A percentile compares a stretch with the other conserved stretches of the same genome.
These are phyloP conservation scores for Waltergamsia citrina DNA, from an alignment of 2,329 filamentous ascomycete species.

Conservation along the genomic window DNA sequence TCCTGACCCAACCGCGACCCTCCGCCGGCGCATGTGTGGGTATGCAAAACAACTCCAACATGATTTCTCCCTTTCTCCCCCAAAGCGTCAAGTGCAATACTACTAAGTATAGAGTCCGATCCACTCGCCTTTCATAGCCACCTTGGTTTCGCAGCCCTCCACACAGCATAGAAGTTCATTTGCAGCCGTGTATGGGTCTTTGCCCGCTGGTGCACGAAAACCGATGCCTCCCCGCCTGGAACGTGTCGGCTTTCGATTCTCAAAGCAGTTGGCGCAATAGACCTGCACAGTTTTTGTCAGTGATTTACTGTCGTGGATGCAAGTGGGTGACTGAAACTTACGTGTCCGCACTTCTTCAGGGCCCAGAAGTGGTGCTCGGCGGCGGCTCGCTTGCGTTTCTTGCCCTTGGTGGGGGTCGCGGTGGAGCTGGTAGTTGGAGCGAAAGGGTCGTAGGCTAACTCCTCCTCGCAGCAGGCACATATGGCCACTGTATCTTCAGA, in stretches of 20 bases:
- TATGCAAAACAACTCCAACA: too few species aligned
- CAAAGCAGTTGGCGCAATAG: conserved; percentile 53
- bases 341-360: conserved; percentile 84
- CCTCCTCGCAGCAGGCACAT: conserved; percentile 79
- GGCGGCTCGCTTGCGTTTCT: conserved; percentile 34
- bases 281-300: conserved; percentile 31
- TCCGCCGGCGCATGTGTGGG: too few species aligned
- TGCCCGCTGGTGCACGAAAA: conserved; percentile 24
- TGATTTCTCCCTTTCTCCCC: too few species aligned
- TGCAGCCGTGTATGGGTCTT: conserved; percentile 3
- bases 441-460: conserved; percentile 63
- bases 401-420: conserved; percentile 10
- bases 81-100: too few species aligned
- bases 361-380: conserved; percentile 87
- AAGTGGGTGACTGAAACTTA: conserved; percentile 34
- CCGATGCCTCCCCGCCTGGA: conserved; percentile 20
- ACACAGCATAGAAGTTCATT: conserved; percentile 43
- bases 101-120: conserved; percentile 43
- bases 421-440: neutral
- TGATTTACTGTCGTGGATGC: neutral
- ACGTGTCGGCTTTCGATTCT: conserved; percentile 37
- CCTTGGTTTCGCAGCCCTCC: conserved; percentile 44
- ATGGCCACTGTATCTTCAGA: conserved; percentile 61
- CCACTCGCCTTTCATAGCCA: conserved; percentile 46
- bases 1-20: too few species aligned